These are phyloP conservation scores for Globisporangium mamillatum DNA, from an alignment of 352 stramenopile species.

Conservation along the genomic window DNA sequence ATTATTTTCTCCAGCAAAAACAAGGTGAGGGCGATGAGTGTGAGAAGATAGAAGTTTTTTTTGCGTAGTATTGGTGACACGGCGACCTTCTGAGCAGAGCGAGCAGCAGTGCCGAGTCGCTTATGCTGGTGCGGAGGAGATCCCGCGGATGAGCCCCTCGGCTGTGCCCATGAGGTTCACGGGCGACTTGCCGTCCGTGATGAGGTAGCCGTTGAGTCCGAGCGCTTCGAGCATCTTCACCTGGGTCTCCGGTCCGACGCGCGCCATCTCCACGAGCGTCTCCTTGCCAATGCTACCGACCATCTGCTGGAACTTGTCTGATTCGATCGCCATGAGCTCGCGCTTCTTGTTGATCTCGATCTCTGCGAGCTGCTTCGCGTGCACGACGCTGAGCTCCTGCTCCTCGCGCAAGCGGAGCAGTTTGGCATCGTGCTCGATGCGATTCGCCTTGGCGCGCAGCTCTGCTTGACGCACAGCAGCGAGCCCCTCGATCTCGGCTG, in stretches of 20 bases:
- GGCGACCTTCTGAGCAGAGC: no score
- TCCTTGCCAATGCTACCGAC: slow-evolving; percentile 68
- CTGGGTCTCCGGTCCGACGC: slow-evolving; percentile 68
- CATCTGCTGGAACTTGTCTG: slow-evolving; percentile 84
- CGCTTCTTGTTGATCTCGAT: slow-evolving; percentile 75
- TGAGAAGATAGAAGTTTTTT: background rate
- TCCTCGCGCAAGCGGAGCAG: slow-evolving; percentile 56
- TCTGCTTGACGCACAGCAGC: slow-evolving; percentile 71
- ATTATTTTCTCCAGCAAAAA: background rate
- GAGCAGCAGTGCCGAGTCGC: background rate
- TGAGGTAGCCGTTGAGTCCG: slow-evolving; percentile 78
- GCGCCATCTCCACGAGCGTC: slow-evolving; percentile 72
- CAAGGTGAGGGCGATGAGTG: background rate
- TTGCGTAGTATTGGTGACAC: background rate
- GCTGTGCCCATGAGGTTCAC: slow-evolving; percentile 76
- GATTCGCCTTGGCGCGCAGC: slow-evolving; percentile 57
- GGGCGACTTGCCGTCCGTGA: slow-evolving; percentile 80
- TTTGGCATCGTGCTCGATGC: slow-evolving; percentile 65
- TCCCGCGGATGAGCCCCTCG: slow-evolving; percentile 70
- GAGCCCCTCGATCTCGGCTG: slow-evolving; percentile 69
- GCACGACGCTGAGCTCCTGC: slow-evolving; percentile 49
- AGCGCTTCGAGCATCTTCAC: slow-evolving; percentile 76
- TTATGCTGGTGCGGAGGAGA: slow-evolving; percentile 39
- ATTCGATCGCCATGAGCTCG: slow-evolving; percentile 74
- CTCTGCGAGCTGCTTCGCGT: slow-evolving; percentile 60